Evolutionary conservation across 176 grass and related monocot species (phyloP).

Genomic region (Tillandsia fasciculata): DNA sequence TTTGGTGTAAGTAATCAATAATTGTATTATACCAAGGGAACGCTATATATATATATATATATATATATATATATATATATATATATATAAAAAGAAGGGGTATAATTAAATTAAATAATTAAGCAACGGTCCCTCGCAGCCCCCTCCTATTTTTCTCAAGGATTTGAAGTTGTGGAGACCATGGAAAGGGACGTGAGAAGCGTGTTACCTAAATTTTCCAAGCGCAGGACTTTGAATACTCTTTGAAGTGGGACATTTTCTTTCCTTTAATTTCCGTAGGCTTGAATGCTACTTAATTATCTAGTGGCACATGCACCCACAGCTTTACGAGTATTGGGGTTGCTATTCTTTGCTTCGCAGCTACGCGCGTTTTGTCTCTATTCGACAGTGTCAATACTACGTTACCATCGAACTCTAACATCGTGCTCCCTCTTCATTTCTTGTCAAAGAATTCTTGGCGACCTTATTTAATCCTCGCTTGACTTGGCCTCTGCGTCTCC

Average conservation of each 20-base stretch:
- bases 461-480: background rate
- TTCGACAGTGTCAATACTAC: background rate
- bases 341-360: background rate
- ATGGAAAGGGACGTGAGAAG: background rate
- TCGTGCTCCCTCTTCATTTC: background rate
- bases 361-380: background rate
- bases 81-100: background rate
- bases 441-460: background rate
- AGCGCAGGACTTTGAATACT: background rate
- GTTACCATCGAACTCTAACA: background rate
- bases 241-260: background rate
- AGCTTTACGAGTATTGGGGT: background rate
- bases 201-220: background rate
- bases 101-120: background rate
- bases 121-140: background rate
- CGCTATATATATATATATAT: too few species aligned
- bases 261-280: background rate
- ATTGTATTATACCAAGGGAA: too few species aligned
- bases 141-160: background rate
- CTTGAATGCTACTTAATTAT: background rate
- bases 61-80: background rate
- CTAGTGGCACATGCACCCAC: background rate
- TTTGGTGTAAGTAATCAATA: too few species aligned
- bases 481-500: too few species aligned
- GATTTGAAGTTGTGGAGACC: background rate